Percentiles rank a stretch among this genome's conserved stretches.
These are phyloP conservation scores for Globisporangium iwayamae DNA, from an alignment of 352 stramenopile species.

Conservation along the genomic window DNA sequence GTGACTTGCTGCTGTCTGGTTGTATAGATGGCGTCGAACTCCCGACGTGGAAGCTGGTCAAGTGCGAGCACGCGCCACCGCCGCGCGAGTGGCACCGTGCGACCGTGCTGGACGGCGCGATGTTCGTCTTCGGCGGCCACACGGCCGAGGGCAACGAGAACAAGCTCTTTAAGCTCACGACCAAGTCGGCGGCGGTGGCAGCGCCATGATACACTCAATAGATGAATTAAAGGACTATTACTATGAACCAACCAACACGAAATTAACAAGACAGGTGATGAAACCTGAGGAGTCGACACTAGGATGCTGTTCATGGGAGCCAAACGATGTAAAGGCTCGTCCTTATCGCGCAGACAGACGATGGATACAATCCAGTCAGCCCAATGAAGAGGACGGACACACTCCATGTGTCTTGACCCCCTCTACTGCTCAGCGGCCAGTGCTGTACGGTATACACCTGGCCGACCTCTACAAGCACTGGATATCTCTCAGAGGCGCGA, in stretches of 20 bases:
- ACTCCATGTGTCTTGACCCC: not conserved
- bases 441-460: not conserved
- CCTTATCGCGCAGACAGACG: too few species aligned
- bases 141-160: constrained; percentile 47
- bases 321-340: not conserved
- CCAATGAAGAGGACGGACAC: not conserved
- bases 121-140: constrained; percentile 58
- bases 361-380: constrained; percentile 8
- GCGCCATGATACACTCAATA: not conserved
- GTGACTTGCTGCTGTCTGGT: not conserved
- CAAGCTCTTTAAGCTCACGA: constrained; percentile 27
- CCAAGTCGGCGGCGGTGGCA: not conserved
- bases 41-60: constrained; percentile 47
- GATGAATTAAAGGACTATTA: not conserved
- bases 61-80: constrained; percentile 32
- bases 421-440: not conserved
- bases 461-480: not conserved
- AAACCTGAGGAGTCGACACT: too few species aligned
- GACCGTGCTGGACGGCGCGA: constrained; percentile 32
- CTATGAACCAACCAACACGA: not conserved
- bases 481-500: not conserved
- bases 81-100: constrained; percentile 55
- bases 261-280: not conserved
- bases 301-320: not conserved
- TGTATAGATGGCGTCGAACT: constrained; percentile 23